These are phyloP conservation scores for Rachicladosporium sp. DNA, from an alignment of 2,329 filamentous ascomycete genomes.

Conservation along the genomic window DNA sequence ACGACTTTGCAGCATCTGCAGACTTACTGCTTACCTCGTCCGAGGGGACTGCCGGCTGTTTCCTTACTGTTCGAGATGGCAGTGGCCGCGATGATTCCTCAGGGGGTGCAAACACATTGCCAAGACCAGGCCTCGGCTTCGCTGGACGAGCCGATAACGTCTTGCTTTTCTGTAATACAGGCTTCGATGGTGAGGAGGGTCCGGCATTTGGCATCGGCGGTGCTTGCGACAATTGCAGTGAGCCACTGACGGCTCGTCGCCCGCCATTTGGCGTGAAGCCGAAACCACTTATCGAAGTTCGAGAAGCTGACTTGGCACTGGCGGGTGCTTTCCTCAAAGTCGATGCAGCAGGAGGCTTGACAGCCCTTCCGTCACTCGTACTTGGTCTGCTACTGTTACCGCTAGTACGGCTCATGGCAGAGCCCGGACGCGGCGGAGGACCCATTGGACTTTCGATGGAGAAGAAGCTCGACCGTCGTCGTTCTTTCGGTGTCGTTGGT, in stretches of 20 bases:
- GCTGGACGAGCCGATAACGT: slow-evolving; percentile 21
- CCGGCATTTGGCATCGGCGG: background rate
- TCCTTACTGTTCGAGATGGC: slow-evolving; percentile 1
- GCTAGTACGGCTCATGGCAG: slow-evolving; percentile 43
- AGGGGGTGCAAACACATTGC: slow-evolving; percentile 20
- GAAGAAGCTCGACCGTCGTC: slow-evolving; percentile 61
- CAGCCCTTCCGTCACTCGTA: slow-evolving; percentile 30
- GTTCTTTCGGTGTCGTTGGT: slow-evolving; percentile 62
- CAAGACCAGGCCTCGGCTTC: slow-evolving; percentile 21
- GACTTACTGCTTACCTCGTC: background rate
- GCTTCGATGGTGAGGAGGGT: slow-evolving; percentile 9
- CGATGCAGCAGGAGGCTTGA: slow-evolving; percentile 22
- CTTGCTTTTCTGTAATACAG: slow-evolving; percentile 23
- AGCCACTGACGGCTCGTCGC: slow-evolving; percentile 17
- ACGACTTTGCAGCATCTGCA: slow-evolving; percentile 38
- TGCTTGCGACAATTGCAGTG: slow-evolving; percentile 5
- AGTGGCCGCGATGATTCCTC: slow-evolving; percentile 10
- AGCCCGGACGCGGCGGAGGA: slow-evolving; percentile 50
- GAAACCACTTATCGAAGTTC: slow-evolving; percentile 14
- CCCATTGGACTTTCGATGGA: slow-evolving; percentile 47
- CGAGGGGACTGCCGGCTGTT: background rate
- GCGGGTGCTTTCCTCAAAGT: slow-evolving; percentile 21
- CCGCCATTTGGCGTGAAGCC: slow-evolving; percentile 12
- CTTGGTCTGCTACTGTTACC: slow-evolving; percentile 35
- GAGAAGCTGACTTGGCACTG: slow-evolving; percentile 20